Base-by-base conservation (phyloP, 176 grass and related monocot genomes). In the Aegilops umbellulata region DNA sequence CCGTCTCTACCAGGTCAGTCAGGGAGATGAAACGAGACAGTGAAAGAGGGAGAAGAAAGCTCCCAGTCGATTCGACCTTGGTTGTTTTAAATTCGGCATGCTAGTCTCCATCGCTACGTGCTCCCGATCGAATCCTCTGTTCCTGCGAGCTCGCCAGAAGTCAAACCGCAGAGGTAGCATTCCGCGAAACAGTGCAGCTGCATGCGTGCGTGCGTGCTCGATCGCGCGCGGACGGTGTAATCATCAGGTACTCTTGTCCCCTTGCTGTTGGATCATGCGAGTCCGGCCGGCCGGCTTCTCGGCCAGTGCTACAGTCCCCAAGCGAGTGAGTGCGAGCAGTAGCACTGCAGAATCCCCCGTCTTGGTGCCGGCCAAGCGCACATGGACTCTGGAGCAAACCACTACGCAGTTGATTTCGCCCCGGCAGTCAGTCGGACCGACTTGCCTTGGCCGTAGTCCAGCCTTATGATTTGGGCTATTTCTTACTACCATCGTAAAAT, bases 161-260 rank as follows among this genome's bases (percentile, higher is more conserved):
- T 76, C 73, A 76, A 75, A 76, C 25, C 73, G 9, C 72, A 75
- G 72, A 27, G 23, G 16, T 76, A 76, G 73, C 73, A 76, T 76
- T 53, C 73, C 73, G 73, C 44, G 1, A 17, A 76, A 76, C 4
- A 76, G 73, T 76, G 73, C 25, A 53, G 44, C 71, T 49, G 24
- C 72, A 24, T 75, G 60, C 60, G 39, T 74, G 70, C 39, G 34
- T 69, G 69, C 68, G 35, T 32, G 64, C 62, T 65, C 62, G 62
- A 10, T 29, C 13, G 19, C 55, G 20, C 17, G 62, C 63, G 13
- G 62, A 29, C 25, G 62, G 63, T 23, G 72, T 51, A 75, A 51
- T 75, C 72, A 75, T 75, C 42, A 74, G 71, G 7, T 47, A 47
- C 70, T 27, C 39, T 75, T 75, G 44, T 75, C 72, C 44, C 27